A percentile compares a stretch with the other conserved stretches of the same genome.
Evolutionary conservation across 2,329 filamentous ascomycete species (phyloP).

Genomic region (Phialemoniopsis sp.): DNA sequence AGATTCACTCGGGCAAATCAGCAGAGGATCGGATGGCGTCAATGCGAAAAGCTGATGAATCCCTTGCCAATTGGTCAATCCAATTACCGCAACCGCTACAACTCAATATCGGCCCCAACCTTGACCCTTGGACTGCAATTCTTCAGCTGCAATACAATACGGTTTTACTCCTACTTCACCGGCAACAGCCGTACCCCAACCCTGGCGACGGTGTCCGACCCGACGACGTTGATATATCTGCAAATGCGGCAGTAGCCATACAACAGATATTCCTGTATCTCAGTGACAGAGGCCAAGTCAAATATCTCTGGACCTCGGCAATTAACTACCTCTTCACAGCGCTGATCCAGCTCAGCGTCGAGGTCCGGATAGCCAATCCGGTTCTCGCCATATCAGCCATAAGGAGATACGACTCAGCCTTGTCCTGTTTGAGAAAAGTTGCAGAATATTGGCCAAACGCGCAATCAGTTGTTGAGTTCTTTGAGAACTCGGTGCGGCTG

Average conservation of each 20-base stretch:
- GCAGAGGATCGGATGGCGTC: constrained; percentile 1
- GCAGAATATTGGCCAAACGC: constrained; percentile 15
- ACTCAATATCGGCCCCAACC: neutral
- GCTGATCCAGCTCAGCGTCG: constrained; percentile 14
- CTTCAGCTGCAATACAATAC: constrained; percentile 11
- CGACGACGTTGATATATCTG: constrained; percentile 10
- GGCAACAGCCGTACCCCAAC: no score
- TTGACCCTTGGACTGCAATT: constrained; percentile 5
- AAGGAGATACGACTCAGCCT: constrained; percentile 12
- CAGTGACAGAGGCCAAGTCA: constrained; percentile 4
- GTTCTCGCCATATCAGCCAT: constrained; percentile 14
- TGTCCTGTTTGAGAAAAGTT: constrained; percentile 10
- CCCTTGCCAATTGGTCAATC: constrained; percentile 10
- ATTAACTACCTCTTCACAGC: constrained; percentile 12
- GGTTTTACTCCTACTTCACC: constrained; percentile 7
- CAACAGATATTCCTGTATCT: constrained; percentile 8
- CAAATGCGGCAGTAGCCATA: constrained; percentile 7
- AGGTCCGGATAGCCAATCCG: constrained; percentile 13
- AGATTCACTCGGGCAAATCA: neutral
- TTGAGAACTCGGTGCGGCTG: constrained; percentile 10
- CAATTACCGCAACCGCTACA: constrained; percentile 5
- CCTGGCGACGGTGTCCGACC: no score
- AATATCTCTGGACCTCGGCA: constrained; percentile 7
- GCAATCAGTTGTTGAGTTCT: constrained; percentile 12
- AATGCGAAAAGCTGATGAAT: constrained; percentile 7